Percentiles rank a stretch among this genome's conserved stretches.
Evolutionary conservation across 306 rosid species (phyloP).

Genomic region (Quercus wislizeni): DNA sequence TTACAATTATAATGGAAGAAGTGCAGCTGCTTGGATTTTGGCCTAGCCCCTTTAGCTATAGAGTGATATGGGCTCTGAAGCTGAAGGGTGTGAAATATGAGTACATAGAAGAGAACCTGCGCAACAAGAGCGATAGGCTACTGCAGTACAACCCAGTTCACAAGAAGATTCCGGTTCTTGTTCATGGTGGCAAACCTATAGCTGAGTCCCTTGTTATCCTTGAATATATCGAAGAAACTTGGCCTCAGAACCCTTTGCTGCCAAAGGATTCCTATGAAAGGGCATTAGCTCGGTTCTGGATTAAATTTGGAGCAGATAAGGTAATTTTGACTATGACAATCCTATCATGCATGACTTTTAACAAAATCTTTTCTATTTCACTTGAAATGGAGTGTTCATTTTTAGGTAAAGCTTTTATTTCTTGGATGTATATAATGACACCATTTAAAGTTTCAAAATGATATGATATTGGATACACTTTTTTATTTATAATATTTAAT

Average conservation of each 20-base stretch:
- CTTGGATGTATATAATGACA: too few relatives aligned
- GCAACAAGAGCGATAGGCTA: conserved; percentile 38
- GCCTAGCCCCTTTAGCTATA: too few relatives aligned
- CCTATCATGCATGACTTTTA: too few relatives aligned
- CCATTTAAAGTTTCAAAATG: too few relatives aligned
- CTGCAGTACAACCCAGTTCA: conserved; percentile 43
- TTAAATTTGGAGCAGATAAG: conserved; percentile 23
- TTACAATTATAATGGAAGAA: conserved; percentile 17
- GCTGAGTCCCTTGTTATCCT: conserved; percentile 44
- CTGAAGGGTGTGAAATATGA: conserved; percentile 44
- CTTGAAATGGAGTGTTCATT: not conserved
- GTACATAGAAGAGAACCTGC: conserved; percentile 40
- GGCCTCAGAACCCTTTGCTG: conserved; percentile 32
- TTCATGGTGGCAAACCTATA: conserved; percentile 48
- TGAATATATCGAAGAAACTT: conserved; percentile 45
- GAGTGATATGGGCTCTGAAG: conserved; percentile 4
- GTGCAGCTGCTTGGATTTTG: conserved; percentile 21
- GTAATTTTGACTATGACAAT: conserved; percentile 13
- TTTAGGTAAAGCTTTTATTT: too few relatives aligned
- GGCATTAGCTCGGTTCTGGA: conserved; percentile 39
- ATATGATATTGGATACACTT: too few relatives aligned
- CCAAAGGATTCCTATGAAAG: conserved; percentile 27
- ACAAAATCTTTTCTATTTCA: too few relatives aligned
- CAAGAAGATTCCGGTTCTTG: conserved; percentile 49
- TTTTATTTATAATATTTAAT: too few relatives aligned